phyloP scores from a whole-genome alignment of 2,329 filamentous ascomycete species.

The Aspergillus pseudonomiae region DNA sequence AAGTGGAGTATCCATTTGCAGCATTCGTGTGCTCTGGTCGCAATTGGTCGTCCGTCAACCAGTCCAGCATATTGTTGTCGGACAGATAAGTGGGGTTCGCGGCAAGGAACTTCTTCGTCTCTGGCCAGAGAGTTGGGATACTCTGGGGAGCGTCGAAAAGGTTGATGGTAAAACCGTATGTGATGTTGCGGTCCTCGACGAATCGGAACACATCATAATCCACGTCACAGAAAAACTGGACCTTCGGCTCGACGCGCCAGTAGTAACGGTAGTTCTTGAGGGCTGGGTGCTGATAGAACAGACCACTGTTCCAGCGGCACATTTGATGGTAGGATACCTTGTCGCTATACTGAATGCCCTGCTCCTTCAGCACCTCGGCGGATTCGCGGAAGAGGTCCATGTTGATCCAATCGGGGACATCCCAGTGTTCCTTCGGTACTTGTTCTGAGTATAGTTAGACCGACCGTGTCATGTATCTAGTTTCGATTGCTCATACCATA shows the following conservation, averaged over 20 bases:
- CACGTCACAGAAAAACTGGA: constrained; percentile 98
- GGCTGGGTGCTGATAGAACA: constrained; percentile 96
- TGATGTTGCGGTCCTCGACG: constrained; percentile 98
- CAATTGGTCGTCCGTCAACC: constrained; percentile 77
- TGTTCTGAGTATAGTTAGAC: constrained; percentile 60
- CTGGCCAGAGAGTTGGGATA: constrained; percentile 90
- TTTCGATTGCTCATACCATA: constrained; percentile 64
- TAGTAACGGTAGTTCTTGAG: constrained; percentile 84
- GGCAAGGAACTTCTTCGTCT: constrained; percentile 86
- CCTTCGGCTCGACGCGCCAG: constrained; percentile 98
- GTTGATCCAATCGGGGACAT: constrained; percentile 89
- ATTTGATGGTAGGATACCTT: constrained; percentile 96
- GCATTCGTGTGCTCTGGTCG: constrained; percentile 78
- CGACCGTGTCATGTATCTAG: constrained; percentile 17
- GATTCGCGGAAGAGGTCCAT: constrained; percentile 83
- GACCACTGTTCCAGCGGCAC: constrained; percentile 97
- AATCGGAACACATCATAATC: constrained; percentile 98
- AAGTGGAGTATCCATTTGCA: constrained; percentile 94
- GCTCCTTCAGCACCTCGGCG: constrained; percentile 76
- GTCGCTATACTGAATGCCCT: constrained; percentile 86
- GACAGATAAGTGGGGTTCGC: constrained; percentile 81
- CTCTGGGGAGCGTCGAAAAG: constrained; percentile 90
- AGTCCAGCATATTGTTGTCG: constrained; percentile 81
- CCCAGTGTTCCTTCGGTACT: constrained; percentile 96
- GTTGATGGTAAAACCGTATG: constrained; percentile 97